These are phyloP conservation scores for Trematosphaeria pertusa DNA, from an alignment of 2,329 filamentous ascomycete species.

Conservation along the genomic window DNA sequence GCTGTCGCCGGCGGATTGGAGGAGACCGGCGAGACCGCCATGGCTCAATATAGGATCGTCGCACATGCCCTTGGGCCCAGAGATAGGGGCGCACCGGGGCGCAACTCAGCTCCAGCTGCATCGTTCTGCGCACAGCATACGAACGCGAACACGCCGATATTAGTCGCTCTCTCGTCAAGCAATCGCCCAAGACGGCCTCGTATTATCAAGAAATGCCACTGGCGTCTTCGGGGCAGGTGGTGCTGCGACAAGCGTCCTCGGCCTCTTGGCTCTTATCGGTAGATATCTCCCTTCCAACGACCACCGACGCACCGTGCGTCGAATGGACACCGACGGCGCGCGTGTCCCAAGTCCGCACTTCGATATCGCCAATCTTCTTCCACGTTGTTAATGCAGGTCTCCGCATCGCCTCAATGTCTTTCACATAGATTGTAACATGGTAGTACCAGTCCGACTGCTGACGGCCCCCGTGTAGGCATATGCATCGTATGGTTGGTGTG, in stretches of 20 bases:
- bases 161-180: neutral
- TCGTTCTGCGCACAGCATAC: no score
- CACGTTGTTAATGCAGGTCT: no score
- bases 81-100: neutral
- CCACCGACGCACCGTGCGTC: no score
- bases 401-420: no score
- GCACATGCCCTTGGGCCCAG: neutral
- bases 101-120: no score
- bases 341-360: no score
- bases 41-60: neutral
- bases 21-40: neutral
- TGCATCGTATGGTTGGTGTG: neutral
- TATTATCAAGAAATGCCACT: neutral
- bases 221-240: neutral
- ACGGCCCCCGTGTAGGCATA: neutral
- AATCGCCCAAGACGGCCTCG: neutral
- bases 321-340: no score
- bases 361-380: no score
- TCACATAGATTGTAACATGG: no score
- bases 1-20: neutral
- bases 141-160: no score
- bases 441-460: neutral
- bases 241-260: neutral
- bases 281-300: no score
- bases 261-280: no score